Conservation (phyloP, 768 basidiomycete genomes). For the Termitomyces sp. region DNA sequence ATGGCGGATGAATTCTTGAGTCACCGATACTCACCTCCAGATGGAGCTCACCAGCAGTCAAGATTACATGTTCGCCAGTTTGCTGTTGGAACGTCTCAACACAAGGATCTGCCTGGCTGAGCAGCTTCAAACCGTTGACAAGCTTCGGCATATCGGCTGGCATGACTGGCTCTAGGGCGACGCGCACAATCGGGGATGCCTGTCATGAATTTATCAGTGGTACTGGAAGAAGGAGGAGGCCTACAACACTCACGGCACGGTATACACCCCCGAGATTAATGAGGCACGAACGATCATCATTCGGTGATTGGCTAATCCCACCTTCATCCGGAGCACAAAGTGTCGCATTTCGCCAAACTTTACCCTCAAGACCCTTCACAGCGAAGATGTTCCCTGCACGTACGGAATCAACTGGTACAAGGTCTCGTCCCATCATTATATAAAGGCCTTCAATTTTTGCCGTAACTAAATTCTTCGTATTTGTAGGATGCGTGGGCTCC, state of each 20-base stretch:
- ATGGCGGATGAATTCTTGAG: not conserved
- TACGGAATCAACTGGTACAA: constrained; percentile 80
- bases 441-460: constrained; percentile 78
- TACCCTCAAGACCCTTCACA: constrained; percentile 83
- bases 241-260: constrained; percentile 45
- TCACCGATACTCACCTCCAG: constrained; percentile 61
- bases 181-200: constrained; percentile 90
- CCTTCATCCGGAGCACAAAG: constrained; percentile 64
- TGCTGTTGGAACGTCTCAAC: constrained; percentile 97
- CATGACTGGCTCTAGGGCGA: constrained; percentile 83
- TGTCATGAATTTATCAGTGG: constrained; percentile 24
- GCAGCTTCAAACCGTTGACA: constrained; percentile 79
- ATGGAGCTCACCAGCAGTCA: constrained; percentile 94
- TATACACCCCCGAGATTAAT: constrained; percentile 78
- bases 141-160: constrained; percentile 89
- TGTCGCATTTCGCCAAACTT: constrained; percentile 88
- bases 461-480: constrained; percentile 57
- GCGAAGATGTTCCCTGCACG: constrained; percentile 95
- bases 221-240: not conserved
- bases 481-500: constrained; percentile 61
- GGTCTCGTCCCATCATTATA: constrained; percentile 96
- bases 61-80: constrained; percentile 95
- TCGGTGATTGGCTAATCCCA: constrained; percentile 34
- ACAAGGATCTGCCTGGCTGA: constrained; percentile 95
- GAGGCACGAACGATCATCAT: constrained; percentile 44